Conservation (phyloP, 2,329 filamentous ascomycete species). For the Cytospora chrysosperma region DNA sequence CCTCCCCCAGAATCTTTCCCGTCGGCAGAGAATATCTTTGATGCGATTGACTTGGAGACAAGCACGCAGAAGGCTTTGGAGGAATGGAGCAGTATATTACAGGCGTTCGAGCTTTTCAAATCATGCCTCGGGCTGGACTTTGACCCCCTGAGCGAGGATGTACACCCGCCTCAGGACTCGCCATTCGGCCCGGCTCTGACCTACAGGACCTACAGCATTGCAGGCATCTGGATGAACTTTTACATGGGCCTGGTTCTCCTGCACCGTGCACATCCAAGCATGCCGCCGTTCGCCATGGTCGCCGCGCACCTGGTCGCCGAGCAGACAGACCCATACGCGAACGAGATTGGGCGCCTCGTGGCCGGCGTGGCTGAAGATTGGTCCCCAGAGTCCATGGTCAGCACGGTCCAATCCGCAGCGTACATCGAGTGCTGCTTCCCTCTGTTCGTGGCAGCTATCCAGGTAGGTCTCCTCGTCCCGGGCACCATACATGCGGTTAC, state of each 20-base stretch:
- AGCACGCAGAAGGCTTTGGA: constrained; percentile 67
- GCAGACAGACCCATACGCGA: constrained; percentile 69
- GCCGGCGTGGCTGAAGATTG: constrained; percentile 66
- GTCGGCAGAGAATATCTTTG: constrained; percentile 35
- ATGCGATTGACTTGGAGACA: constrained; percentile 59
- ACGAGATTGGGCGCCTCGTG: constrained; percentile 75
- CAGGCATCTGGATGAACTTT: constrained; percentile 82
- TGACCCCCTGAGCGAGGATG: constrained; percentile 69
- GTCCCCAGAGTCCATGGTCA: constrained; percentile 57
- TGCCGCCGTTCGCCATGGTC: constrained; percentile 88
- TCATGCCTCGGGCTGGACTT: constrained; percentile 71
- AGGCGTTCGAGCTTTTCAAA: constrained; percentile 68
- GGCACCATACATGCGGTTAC: background rate
- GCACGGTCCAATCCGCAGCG: constrained; percentile 74
- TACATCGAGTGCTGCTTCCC: constrained; percentile 80
- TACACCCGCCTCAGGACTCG: constrained; percentile 58
- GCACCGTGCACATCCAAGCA: constrained; percentile 79
- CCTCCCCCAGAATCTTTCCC: constrained; percentile 46
- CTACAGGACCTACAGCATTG: constrained; percentile 85
- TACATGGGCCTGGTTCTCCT: constrained; percentile 82
- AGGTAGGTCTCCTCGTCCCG: constrained; percentile 42
- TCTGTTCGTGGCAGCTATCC: constrained; percentile 82
- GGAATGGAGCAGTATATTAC: constrained; percentile 76
- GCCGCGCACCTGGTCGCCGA: constrained; percentile 76
- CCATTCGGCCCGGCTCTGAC: constrained; percentile 81